phyloP scores from a whole-genome alignment of 208 protist species.

The Wallacemonas sp. region DNA sequence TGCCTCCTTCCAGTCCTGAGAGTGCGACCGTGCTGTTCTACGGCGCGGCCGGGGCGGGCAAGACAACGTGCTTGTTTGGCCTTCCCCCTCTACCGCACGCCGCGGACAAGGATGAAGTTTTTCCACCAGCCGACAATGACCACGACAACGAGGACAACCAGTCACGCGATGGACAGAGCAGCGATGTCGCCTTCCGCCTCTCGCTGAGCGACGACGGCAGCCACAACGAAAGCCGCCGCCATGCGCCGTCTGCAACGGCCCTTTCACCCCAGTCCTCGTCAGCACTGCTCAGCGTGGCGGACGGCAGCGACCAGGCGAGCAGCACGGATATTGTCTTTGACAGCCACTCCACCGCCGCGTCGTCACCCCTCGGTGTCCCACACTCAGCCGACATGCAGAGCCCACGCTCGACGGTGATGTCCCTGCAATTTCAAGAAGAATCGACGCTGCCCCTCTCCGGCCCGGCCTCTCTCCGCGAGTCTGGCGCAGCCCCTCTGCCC shows the following conservation, averaged over 20 bases:
- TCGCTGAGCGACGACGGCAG: no score
- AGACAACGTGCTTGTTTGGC: constrained; percentile 69
- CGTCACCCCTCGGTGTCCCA: no score
- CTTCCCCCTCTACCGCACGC: neutral
- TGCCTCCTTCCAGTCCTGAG: neutral
- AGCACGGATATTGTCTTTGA: constrained; percentile 7
- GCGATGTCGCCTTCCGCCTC: no score
- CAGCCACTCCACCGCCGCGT: neutral
- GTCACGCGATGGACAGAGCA: no score
- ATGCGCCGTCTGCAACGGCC: no score
- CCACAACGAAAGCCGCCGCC: no score
- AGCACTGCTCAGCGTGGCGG: neutral
- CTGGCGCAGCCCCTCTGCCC: neutral
- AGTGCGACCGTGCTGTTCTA: constrained; percentile 47
- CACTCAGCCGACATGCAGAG: no score
- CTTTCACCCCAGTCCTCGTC: no score
- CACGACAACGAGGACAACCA: neutral
- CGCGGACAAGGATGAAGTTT: neutral
- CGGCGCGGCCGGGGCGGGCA: constrained; percentile 68
- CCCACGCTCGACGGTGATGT: neutral
- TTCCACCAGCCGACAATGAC: neutral
- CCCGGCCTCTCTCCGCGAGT: neutral
- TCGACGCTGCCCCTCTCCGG: neutral
- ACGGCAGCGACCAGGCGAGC: neutral
- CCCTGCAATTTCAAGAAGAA: constrained; percentile 1